Evolutionary conservation across 331 rosid species (phyloP).

Genomic region (Cucumis variabilis): DNA sequence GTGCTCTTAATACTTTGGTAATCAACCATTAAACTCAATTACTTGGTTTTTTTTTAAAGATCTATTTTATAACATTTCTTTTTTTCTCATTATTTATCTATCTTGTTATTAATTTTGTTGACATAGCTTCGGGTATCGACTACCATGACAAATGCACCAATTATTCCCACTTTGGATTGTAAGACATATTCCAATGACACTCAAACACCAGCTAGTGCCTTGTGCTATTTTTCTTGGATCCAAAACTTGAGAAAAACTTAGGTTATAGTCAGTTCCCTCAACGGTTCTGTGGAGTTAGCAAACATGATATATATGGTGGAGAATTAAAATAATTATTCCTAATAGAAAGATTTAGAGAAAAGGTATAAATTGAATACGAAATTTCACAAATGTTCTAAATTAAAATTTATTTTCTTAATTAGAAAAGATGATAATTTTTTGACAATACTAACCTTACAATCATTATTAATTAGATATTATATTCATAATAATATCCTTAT

Average conservation of each 20-base stretch:
- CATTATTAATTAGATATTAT: too few relatives aligned
- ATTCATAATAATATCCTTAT: too few relatives aligned
- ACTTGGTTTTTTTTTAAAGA: too few relatives aligned
- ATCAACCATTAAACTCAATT: background rate
- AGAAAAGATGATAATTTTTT: too few relatives aligned
- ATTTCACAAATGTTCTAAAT: too few relatives aligned
- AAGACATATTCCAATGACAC: slow-evolving; percentile 54
- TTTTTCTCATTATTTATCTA: too few relatives aligned
- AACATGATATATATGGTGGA: slow-evolving; percentile 45
- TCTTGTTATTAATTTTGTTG: too few relatives aligned
- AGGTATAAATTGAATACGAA: too few relatives aligned
- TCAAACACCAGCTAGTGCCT: slow-evolving; percentile 29
- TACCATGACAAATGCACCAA: slow-evolving; percentile 53
- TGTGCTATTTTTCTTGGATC: slow-evolving; percentile 47
- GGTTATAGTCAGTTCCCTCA: slow-evolving; percentile 57
- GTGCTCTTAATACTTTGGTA: slow-evolving; percentile 56
- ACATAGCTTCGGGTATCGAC: background rate
- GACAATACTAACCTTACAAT: too few relatives aligned
- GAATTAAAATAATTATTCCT: slow-evolving; percentile 19
- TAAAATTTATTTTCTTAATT: too few relatives aligned
- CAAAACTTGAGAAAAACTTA: background rate
- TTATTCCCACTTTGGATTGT: slow-evolving; percentile 47
- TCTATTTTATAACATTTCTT: background rate
- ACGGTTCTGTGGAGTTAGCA: slow-evolving; percentile 38
- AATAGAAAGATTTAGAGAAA: too few relatives aligned